These are phyloP conservation scores for Cercis canadensis DNA, from an alignment of 306 rosid genomes.

Conservation along the genomic window DNA sequence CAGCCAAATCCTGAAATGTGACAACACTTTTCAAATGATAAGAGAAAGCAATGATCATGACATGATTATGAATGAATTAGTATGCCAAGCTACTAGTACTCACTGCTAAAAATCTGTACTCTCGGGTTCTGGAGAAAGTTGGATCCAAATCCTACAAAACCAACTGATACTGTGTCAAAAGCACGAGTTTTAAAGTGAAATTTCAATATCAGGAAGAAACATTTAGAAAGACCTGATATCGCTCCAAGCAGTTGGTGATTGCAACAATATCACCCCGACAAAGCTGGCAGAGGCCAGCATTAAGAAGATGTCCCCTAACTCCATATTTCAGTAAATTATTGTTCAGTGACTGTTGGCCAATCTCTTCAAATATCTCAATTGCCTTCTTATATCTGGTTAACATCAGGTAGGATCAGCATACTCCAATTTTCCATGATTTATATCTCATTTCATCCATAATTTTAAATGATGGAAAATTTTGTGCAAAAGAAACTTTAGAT, in stretches of 20 bases:
- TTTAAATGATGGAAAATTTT: not conserved
- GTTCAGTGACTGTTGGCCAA: conserved; percentile 79
- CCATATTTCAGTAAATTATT: conserved; percentile 88
- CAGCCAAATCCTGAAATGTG: conserved; percentile 51
- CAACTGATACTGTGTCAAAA: conserved; percentile 21
- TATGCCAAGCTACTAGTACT: conserved; percentile 33
- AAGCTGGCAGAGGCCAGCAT: conserved; percentile 90
- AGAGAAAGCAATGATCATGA: conserved; percentile 25
- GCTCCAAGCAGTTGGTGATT: conserved; percentile 80
- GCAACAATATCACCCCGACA: conserved; percentile 80
- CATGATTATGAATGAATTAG: conserved; percentile 25
- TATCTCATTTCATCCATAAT: conserved; percentile 1
- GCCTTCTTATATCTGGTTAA: conserved; percentile 77
- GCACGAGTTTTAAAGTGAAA: not conserved
- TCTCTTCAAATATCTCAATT: conserved; percentile 79
- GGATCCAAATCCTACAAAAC: conserved; percentile 63
- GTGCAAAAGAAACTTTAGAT: conserved; percentile 17
- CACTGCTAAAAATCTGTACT: conserved; percentile 57
- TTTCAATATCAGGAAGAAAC: conserved; percentile 17
- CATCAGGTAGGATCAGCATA: conserved; percentile 27
- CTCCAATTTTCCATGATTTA: conserved; percentile 20
- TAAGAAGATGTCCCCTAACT: conserved; percentile 96
- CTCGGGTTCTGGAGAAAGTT: conserved; percentile 56
- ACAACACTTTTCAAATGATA: conserved; percentile 26
- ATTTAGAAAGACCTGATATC: conserved; percentile 63